phyloP scores from a whole-genome alignment of 768 basidiomycete species.

The Tylopilus rubrobrunneus region DNA sequence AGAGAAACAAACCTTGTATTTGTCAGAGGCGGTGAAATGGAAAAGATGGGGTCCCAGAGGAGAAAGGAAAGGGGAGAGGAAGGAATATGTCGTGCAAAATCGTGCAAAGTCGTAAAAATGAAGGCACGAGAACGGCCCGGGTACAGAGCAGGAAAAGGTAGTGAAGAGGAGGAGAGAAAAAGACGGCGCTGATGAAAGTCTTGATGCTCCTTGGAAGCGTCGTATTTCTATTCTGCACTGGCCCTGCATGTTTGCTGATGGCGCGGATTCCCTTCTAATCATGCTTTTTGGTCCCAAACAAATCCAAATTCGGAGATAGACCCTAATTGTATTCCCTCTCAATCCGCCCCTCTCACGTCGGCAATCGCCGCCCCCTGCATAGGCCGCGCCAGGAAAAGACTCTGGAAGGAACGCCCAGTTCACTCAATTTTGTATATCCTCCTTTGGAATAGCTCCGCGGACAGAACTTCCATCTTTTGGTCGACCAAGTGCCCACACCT shows the following conservation, averaged over 20 bases:
- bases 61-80: constrained; percentile 38
- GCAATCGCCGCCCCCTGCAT: background rate
- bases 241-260: constrained; percentile 26
- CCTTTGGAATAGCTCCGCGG: constrained; percentile 8
- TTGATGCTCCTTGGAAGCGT: constrained; percentile 29
- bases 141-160: constrained; percentile 23
- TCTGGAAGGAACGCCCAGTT: background rate
- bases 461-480: constrained; percentile 9
- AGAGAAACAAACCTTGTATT: constrained; percentile 28
- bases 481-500: background rate
- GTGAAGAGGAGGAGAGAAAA: constrained; percentile 23
- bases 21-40: constrained; percentile 30
- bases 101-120: constrained; percentile 63
- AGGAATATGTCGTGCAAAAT: constrained; percentile 61
- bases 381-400: background rate
- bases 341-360: background rate
- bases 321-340: background rate
- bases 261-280: constrained; percentile 9
- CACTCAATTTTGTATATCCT: background rate
- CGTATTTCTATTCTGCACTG: constrained; percentile 32
- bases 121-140: constrained; percentile 29
- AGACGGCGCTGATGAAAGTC: constrained; percentile 33
- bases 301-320: constrained; percentile 3
- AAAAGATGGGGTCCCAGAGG: constrained; percentile 19
- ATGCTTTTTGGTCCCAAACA: constrained; percentile 17